These are phyloP conservation scores for Colletotrichum liaoningense DNA, from an alignment of 2,329 filamentous ascomycete genomes.

Conservation along the genomic window DNA sequence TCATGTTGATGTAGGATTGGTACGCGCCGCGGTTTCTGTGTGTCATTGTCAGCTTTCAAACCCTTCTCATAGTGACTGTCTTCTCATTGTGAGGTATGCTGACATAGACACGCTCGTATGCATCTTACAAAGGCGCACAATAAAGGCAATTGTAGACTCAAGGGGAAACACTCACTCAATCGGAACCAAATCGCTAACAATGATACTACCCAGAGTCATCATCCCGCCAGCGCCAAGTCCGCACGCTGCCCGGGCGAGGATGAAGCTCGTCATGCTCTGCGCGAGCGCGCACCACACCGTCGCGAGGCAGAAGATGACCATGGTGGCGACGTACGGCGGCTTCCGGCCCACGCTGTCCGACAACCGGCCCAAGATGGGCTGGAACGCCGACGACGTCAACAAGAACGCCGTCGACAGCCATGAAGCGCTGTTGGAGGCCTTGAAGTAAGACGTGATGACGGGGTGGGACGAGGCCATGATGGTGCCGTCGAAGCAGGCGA, in stretches of 20 bases:
- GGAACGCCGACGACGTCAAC: conserved; percentile 80
- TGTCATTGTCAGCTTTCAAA: not conserved
- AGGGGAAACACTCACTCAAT: conserved; percentile 65
- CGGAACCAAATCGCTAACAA: conserved; percentile 79
- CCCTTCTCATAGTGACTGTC: not conserved
- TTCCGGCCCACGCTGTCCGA: conserved; percentile 81
- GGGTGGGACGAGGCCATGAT: conserved; percentile 86
- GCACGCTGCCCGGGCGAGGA: conserved; percentile 76
- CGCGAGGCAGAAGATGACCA: conserved; percentile 71
- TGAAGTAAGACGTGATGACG: conserved; percentile 84
- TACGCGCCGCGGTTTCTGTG: conserved; percentile 71
- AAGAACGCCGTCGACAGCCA: conserved; percentile 87
- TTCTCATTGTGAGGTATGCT: not conserved
- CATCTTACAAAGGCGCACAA: no score
- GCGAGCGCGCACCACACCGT: conserved; percentile 79
- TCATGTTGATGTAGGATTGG: conserved; percentile 77
- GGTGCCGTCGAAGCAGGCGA: conserved; percentile 78
- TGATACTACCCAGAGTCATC: conserved; percentile 76
- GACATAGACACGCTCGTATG: not conserved
- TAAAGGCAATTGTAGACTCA: not conserved
- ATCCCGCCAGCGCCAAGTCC: conserved; percentile 80
- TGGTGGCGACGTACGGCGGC: conserved; percentile 71
- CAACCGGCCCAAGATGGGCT: conserved; percentile 79
- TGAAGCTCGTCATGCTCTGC: conserved; percentile 75
- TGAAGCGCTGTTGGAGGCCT: conserved; percentile 81